phyloP scores from a whole-genome alignment of 768 basidiomycete genomes.

The Boletus patriciae region DNA sequence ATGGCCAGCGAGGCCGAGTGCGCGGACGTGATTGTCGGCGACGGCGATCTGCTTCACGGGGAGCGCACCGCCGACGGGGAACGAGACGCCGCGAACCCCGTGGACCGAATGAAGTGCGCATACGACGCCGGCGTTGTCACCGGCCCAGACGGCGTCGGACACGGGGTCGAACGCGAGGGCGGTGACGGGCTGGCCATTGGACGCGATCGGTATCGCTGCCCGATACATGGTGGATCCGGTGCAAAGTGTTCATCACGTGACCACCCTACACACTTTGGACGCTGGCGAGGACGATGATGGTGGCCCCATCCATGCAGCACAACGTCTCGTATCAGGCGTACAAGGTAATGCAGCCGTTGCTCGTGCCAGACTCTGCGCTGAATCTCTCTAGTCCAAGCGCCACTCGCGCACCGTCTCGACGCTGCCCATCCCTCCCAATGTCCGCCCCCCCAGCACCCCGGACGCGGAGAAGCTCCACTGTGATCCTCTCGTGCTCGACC shows the following conservation, averaged over 20 bases:
- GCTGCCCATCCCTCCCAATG: slow-evolving; percentile 25
- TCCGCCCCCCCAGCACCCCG: slow-evolving; percentile 10
- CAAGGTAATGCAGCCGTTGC: slow-evolving; percentile 31
- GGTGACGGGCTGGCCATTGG: slow-evolving; percentile 52
- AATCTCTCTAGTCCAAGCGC: slow-evolving; percentile 42
- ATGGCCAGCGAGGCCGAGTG: slow-evolving; percentile 54
- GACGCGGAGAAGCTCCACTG: slow-evolving; percentile 21
- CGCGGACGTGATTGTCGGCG: slow-evolving; percentile 78
- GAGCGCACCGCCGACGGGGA: slow-evolving; percentile 65
- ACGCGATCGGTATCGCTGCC: slow-evolving; percentile 14
- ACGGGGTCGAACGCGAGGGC: slow-evolving; percentile 88
- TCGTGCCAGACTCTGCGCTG: not conserved
- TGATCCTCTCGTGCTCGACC: slow-evolving; percentile 6
- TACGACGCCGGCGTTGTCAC: slow-evolving; percentile 69
- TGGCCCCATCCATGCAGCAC: slow-evolving; percentile 10
- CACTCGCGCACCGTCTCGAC: slow-evolving; percentile 44
- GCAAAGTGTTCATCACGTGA: slow-evolving; percentile 18
- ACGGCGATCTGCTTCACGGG: slow-evolving; percentile 73
- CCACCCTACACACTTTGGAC: not conserved
- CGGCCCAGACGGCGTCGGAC: slow-evolving; percentile 88
- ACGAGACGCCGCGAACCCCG: slow-evolving; percentile 68
- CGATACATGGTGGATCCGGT: slow-evolving; percentile 21
- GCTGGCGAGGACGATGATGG: not conserved
- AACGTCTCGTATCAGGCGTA: slow-evolving; percentile 51
- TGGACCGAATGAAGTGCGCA: slow-evolving; percentile 63